These are phyloP conservation scores for Cladorrhinum sp. DNA, from an alignment of 2,329 filamentous ascomycete genomes.

Conservation along the genomic window DNA sequence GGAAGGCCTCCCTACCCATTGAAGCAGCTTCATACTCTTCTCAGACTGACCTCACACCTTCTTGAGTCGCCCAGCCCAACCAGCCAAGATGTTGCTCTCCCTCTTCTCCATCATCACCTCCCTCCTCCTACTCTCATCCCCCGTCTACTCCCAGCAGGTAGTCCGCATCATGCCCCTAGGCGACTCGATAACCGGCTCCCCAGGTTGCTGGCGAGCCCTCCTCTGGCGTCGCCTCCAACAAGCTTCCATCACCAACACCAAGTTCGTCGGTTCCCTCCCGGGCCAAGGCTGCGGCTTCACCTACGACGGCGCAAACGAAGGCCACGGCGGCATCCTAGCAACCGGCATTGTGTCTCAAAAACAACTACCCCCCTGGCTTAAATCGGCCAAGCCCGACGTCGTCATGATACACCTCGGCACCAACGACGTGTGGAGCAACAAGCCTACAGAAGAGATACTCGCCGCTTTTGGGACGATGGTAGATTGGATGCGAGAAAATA, in stretches of 20 bases:
- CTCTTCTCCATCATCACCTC: background rate
- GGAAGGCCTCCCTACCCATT: too few relatives aligned
- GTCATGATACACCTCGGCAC: constrained; percentile 43
- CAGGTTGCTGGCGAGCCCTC: constrained; percentile 35
- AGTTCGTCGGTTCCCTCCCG: constrained; percentile 36
- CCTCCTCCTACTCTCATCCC: background rate
- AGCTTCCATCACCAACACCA: constrained; percentile 32
- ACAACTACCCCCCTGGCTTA: constrained; percentile 39
- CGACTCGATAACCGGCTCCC: constrained; percentile 30
- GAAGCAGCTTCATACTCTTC: background rate
- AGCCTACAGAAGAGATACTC: constrained; percentile 34
- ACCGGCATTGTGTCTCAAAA: constrained; percentile 38
- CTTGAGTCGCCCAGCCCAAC: background rate
- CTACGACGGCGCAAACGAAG: constrained; percentile 45
- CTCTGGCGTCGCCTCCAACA: constrained; percentile 33
- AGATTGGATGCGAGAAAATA: constrained; percentile 41
- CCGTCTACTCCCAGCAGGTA: constrained; percentile 1
- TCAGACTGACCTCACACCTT: background rate
- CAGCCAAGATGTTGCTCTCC: background rate
- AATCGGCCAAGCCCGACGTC: constrained; percentile 39
- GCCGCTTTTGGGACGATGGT: constrained; percentile 38
- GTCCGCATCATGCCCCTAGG: constrained; percentile 29
- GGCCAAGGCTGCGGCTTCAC: constrained; percentile 35
- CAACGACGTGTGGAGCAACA: constrained; percentile 41
- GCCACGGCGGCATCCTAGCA: constrained; percentile 41